Evolutionary conservation across 257 asterid genomes (phyloP).

Genomic region (Agastache rugosa): DNA sequence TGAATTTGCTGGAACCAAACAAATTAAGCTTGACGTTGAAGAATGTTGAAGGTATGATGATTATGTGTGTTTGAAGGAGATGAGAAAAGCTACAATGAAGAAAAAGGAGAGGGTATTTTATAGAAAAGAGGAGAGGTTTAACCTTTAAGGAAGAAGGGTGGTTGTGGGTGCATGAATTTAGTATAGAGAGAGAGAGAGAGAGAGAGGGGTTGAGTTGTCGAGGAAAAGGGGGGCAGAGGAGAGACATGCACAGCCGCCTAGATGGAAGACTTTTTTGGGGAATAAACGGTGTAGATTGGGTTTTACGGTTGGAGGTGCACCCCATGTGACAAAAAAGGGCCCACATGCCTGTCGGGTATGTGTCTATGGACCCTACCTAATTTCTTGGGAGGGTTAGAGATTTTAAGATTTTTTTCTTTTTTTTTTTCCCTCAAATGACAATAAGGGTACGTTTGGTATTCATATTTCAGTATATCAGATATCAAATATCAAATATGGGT

Average conservation of each 20-base stretch:
- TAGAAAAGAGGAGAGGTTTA: not conserved
- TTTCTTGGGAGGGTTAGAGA: no score
- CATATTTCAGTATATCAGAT: no score
- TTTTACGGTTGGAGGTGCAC: constrained; percentile 39
- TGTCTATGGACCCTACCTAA: not conserved
- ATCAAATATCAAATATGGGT: no score
- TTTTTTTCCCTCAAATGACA: not conserved
- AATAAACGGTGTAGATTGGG: constrained; percentile 47
- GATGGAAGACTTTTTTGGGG: constrained; percentile 44
- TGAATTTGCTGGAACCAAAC: no score
- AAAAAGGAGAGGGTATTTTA: not conserved
- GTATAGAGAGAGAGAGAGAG: constrained; percentile 43
- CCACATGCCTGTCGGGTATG: not conserved
- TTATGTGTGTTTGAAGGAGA: constrained; percentile 9
- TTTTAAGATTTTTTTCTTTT: not conserved
- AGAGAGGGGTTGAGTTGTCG: constrained; percentile 43
- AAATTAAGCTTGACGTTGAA: not conserved
- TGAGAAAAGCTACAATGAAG: not conserved
- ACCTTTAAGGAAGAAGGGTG: not conserved
- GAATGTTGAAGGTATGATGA: not conserved
- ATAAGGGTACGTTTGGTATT: no score
- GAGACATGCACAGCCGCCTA: constrained; percentile 66
- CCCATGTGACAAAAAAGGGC: constrained; percentile 36
- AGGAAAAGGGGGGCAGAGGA: constrained; percentile 53
- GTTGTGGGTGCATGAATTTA: constrained; percentile 40